Evolutionary conservation across 805 yeast species (phyloP).

Genomic region (Kluyveromyces siamensis): DNA sequence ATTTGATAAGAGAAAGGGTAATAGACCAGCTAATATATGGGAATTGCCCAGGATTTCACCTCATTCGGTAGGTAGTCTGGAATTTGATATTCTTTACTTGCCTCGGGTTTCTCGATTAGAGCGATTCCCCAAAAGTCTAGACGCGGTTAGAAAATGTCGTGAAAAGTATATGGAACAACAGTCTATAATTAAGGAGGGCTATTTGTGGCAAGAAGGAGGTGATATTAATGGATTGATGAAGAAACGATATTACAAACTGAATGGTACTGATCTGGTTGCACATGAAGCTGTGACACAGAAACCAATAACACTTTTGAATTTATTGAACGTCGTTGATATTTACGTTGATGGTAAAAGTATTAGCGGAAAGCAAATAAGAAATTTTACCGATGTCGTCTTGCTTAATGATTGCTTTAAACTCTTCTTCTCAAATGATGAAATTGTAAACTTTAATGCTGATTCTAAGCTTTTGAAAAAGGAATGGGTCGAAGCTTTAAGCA

Average conservation of each 20-base stretch:
- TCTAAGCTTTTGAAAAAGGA: conserved; percentile 45
- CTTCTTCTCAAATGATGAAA: conserved; percentile 69
- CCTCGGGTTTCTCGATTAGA: conserved; percentile 56
- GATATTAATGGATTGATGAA: conserved; percentile 63
- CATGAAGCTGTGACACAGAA: conserved; percentile 61
- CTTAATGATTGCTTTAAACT: conserved; percentile 70
- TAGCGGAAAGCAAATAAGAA: conserved; percentile 34
- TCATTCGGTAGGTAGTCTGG: conserved; percentile 55
- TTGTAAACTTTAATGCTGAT: conserved; percentile 80
- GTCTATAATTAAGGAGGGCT: conserved; percentile 46
- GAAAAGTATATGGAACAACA: conserved; percentile 31
- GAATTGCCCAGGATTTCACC: conserved; percentile 35
- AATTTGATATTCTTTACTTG: conserved; percentile 58
- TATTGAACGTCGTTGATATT: conserved; percentile 48
- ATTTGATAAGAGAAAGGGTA: conserved; percentile 1
- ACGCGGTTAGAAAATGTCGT: conserved; percentile 38
- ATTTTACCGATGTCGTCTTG: conserved; percentile 63
- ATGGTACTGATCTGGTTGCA: conserved; percentile 65
- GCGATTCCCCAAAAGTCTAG: conserved; percentile 61
- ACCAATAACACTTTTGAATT: conserved; percentile 67
- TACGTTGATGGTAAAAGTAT: conserved; percentile 24
- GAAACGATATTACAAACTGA: conserved; percentile 64
- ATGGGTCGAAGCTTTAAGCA: conserved; percentile 59
- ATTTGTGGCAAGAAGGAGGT: conserved; percentile 83
- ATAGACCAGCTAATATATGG: conserved; percentile 1